Percentiles rank a stretch among this genome's conserved stretches.
These are phyloP conservation scores for Talaromyces albobiverticillius DNA, from an alignment of 2,329 filamentous ascomycete genomes.

Conservation along the genomic window DNA sequence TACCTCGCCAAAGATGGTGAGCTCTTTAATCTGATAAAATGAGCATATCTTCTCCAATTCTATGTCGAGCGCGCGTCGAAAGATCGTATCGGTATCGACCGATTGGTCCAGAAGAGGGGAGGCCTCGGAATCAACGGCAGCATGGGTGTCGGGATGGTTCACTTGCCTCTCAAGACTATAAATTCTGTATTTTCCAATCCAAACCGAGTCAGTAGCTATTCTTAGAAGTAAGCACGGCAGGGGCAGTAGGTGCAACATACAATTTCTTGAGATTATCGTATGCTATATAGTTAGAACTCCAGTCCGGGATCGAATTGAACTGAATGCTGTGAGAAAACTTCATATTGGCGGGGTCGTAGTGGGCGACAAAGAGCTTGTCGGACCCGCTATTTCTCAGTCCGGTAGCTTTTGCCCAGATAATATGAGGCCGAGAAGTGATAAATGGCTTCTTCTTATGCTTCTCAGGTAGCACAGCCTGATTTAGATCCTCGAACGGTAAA, in stretches of 20 bases:
- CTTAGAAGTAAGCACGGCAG: background rate
- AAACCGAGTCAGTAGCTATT: background rate
- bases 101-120: slow-evolving; percentile 71
- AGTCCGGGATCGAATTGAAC: slow-evolving; percentile 99
- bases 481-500: background rate
- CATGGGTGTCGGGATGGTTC: slow-evolving; percentile 56
- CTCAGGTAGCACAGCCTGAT: background rate
- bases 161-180: slow-evolving; percentile 89
- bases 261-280: slow-evolving; percentile 99
- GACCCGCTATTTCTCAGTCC: slow-evolving; percentile 5
- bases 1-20: slow-evolving; percentile 79
- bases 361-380: background rate
- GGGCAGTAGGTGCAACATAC: slow-evolving; percentile 51
- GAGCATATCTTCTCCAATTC: slow-evolving; percentile 92
- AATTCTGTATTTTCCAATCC: slow-evolving; percentile 58
- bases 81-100: slow-evolving; percentile 74
- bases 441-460: background rate
- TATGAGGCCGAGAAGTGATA: slow-evolving; percentile 15
- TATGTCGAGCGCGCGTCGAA: slow-evolving; percentile 75
- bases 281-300: slow-evolving; percentile 96
- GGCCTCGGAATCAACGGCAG: slow-evolving; percentile 70
- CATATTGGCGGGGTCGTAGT: slow-evolving; percentile 69
- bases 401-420: slow-evolving; percentile 35
- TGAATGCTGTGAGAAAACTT: slow-evolving; percentile 99
- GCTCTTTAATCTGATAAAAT: slow-evolving; percentile 87